These are phyloP conservation scores for Lophiostoma macrostomum DNA, from an alignment of 495 filamentous ascomycete genomes.

Conservation along the genomic window DNA sequence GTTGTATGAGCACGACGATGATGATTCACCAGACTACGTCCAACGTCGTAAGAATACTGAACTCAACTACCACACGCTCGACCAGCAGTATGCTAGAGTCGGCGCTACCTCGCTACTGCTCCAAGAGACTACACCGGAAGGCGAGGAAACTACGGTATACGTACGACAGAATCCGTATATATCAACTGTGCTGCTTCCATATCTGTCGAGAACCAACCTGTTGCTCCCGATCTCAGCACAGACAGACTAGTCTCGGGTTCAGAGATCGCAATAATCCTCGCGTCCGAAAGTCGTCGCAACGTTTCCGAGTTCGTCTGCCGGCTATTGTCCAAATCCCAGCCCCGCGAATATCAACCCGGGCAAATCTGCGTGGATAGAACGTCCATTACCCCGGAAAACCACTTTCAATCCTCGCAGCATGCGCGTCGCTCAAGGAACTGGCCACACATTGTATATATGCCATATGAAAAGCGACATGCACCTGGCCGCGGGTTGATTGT, in stretches of 20 bases:
- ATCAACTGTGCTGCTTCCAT: slow-evolving; percentile 8
- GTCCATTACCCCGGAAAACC: slow-evolving; percentile 3
- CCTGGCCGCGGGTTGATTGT: neutral
- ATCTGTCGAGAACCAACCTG: neutral
- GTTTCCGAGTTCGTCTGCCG: neutral
- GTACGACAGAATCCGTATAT: slow-evolving; percentile 5
- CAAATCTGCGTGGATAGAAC: neutral
- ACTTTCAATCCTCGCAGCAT: neutral
- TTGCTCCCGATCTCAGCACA: neutral
- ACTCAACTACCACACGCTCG: too few species aligned
- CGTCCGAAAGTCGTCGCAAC: neutral
- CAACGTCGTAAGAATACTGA: too few species aligned
- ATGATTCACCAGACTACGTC: too few species aligned
- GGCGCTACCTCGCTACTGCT: neutral
- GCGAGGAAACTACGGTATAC: neutral
- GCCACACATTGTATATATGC: slow-evolving; percentile 16
- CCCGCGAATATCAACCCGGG: neutral
- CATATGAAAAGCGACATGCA: slow-evolving; percentile 7
- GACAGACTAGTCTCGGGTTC: neutral
- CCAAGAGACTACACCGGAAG: neutral
- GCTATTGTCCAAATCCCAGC: slow-evolving; percentile 12
- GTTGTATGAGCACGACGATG: neutral
- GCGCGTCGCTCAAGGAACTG: neutral
- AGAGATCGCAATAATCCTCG: neutral
- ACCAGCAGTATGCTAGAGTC: slow-evolving; percentile 8